Evolutionary conservation across 352 stramenopile species (phyloP), one percentile per base, ranked within the genome.

Genomic region (Globisporangium emineosum): DNA sequence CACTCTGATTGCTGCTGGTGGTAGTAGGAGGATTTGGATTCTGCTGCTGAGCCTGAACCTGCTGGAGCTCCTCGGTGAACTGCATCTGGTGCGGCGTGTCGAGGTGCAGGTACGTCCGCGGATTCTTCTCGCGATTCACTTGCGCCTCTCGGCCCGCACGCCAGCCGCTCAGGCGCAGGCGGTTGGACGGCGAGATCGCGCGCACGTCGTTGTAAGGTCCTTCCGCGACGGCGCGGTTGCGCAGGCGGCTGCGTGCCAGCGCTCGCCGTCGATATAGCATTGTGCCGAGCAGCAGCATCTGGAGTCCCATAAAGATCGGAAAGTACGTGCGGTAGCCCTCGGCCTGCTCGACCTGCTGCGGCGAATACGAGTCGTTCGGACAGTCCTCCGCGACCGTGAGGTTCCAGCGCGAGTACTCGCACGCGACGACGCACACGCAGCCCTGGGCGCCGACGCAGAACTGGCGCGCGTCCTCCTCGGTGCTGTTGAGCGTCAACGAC

Each of bases 181-280:
- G 69, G 45, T 91, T 89, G 5, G 79, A 89, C 9, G 83, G 81
- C n/a, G 76, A 64, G 64, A 90, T 90, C 6, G 80, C 79, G 42
- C 78, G 66, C 21, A 86, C 78, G 32, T 92, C 88, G 60, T 92
- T 91, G 72, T 93, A 93, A 42, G 81, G 79, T 10, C 81, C 83
- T 57, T 82, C 69, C 0, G 55, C 35, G 12, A 54, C 69, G 0
- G 65, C 32, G 23, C 55, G 57, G 19, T 57, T 51, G 1, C 65
- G 68, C 5, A 57, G 55, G n/a, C 70, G 64, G 23, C 68, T 73
- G 27, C 68, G 70, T 32, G 62, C 57, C 45, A 82, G 86, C 0
- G 80, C 43, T 25, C 70, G 69, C 2, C 81, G 79, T 50, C 72
- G 79, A 49, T 93, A 88, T 56, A 91, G 72, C 56, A 90, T 75